Evolutionary conservation across 2,329 filamentous ascomycete genomes (phyloP), one percentile per base, ranked within the genome.

Genomic region (Elsinoe ampelina): DNA sequence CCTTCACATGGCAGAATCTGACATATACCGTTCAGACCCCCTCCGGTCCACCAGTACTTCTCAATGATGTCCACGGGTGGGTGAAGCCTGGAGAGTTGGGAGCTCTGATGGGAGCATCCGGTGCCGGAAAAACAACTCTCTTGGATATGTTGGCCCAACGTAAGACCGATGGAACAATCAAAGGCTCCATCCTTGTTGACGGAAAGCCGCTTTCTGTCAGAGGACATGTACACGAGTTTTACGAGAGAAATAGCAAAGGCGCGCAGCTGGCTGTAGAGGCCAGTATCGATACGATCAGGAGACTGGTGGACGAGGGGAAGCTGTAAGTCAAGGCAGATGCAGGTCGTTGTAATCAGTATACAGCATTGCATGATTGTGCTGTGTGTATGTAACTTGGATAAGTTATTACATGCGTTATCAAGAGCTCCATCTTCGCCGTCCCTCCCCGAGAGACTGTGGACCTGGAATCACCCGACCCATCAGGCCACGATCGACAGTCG

Each of bases 121-220:
- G 80, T 11, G 80, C 80, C 1, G 81, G 81, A n/a, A 84, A 84
- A 65, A 83, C 80, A 0, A 83, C 80, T 0, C 67, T 83, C 1
- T 71, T 83, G 5, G 78, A 83, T 65, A 65, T 65, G 1, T 68
- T 84, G 2, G 80, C 80, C 0, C 74, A 80, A 55, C 73, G 84
- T 13, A 80, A 77, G 0, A 79, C 75, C 0, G 78, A 82, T 64
- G 83, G 83, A 11, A 79, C 85, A 1, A 77, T 86, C 8, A 83
- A 80, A 0, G 83, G 83, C 4, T 79, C 84, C 55, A 84, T 85
- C 79, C 69, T 85, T 11, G 82, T 86, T 10, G 81, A 85, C 60
- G 83, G 82, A 3, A 77, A 72, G 57, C 73, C 76, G 0, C 72
- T 79, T 0, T 79, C 81, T 60, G 70, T 71, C 5, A 79, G n/a